These are phyloP conservation scores for Fusarium cyanostomum DNA, from an alignment of 2,329 filamentous ascomycete species.

Conservation along the genomic window DNA sequence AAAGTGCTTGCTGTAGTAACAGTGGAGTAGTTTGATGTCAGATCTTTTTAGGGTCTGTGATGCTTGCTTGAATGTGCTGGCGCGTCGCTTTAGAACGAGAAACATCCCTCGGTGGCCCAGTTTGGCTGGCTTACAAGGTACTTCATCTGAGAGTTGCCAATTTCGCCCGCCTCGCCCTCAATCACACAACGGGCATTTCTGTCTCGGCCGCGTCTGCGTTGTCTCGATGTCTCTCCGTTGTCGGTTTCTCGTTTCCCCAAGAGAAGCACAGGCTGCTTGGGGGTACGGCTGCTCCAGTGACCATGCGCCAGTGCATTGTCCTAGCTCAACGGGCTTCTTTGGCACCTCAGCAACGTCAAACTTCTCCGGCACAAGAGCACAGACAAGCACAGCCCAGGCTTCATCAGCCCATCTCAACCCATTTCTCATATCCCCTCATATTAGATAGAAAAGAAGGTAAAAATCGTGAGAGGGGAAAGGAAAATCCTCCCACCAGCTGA, in stretches of 20 bases:
- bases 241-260: background rate
- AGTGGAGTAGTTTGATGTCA: background rate
- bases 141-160: slow-evolving; percentile 12
- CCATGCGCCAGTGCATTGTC: background rate
- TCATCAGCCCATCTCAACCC: background rate
- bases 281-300: background rate
- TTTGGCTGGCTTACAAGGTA: slow-evolving; percentile 10
- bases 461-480: background rate
- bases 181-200: background rate
- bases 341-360: slow-evolving; percentile 6
- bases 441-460: background rate
- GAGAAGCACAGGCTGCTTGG: slow-evolving; percentile 1
- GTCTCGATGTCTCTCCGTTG: slow-evolving; percentile 1
- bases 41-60: background rate
- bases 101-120: slow-evolving; percentile 11
- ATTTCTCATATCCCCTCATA: background rate
- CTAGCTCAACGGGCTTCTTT: background rate
- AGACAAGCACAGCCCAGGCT: background rate
- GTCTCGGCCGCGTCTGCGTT: background rate
- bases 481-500: slow-evolving; percentile 1
- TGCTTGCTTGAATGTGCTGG: background rate
- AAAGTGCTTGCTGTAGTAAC: background rate
- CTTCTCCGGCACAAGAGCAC: slow-evolving; percentile 5
- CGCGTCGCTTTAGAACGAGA: background rate
- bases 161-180: slow-evolving; percentile 23